Evolutionary conservation across 2,329 filamentous ascomycete genomes (phyloP), one percentile per base, ranked within the genome.

Genomic region (Chaetothyriales sp.): DNA sequence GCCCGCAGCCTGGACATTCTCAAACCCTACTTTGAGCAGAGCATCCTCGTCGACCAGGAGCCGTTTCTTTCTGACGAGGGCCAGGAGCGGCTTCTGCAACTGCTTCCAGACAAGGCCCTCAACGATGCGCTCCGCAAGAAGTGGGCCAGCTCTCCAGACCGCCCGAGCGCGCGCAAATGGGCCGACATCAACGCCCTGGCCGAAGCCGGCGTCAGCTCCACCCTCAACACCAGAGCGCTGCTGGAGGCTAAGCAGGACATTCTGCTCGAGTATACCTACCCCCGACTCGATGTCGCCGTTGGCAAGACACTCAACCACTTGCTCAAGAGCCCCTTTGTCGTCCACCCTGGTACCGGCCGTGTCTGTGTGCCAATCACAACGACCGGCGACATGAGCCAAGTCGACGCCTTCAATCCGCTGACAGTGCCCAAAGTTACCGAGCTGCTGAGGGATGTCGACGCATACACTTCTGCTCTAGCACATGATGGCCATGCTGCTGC

Each of bases 261-360:
- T 55, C 82, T 96, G 2, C 78, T 98, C 26, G 92, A 98, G 69
- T 96, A 98, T 70, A 95, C 92, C 5, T 98, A 98, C 67, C 92
- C 92, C 2, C 83, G 92, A 42, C 84, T 98, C 50, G 92, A 98
- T 73, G 89, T 92, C 55, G 88, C 95, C 67, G 92, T 98, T 64
- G 92, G 85, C 64, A 96, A 96, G 74, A 95, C 95, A 66, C 79
- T 94, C 51, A 96, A 95, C 71, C 92, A 98, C 76, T 79, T 98
- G 75, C 81, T 98, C 60, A 98, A 98, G 66, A 89, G 83, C 55
- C 92, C 92, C 0, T 98, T 98, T 63, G 90, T 95, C 54, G 83
- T 98, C 39, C 92, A 98, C 65, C 92, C 92, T 0, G 88, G 88
- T 18, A 98, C 92, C 0, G 90, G 92, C 0, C 74, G 90, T 50